Evolutionary conservation across 2,329 filamentous ascomycete genomes (phyloP), one percentile per base, ranked within the genome.

Genomic region (Alternaria rosae): DNA sequence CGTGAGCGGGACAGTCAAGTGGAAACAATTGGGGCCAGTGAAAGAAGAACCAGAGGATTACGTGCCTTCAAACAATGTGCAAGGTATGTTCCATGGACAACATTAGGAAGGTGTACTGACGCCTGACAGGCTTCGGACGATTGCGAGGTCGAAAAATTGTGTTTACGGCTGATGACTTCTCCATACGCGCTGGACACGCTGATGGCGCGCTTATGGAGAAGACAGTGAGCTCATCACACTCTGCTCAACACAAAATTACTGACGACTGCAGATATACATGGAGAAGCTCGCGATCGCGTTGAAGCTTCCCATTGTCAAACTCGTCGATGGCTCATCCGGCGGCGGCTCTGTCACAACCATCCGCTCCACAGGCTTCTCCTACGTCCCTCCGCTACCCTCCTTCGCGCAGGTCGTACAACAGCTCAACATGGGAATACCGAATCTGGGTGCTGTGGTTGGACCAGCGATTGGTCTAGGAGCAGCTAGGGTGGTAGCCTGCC

Each of bases 151-250:
- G 88, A 41, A 83, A 84, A 56, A 80, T 90, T 4, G 78, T 89
- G 0, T 84, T 90, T 51, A 89, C 88, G 0, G 87, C 87, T 0
- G 88, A 90, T 70, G 88, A 90, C 71, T 90, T 89, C 66, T 86
- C 83, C 2, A 85, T 90, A 26, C 80, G 88, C 6, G 87, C 87
- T 26, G 88, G 88, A 1, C 88, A 90, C 79, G 87, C 88, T 0
- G 88, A 90, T 76, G 88, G 88, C 0, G 82, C 86, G 13, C 79
- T 86, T 32, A 81, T 85, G 71, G 85, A 83, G 45, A 88, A 88
- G 76, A 89, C 87, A 1, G 70, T 77, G 64, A 9, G 70, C 54
- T 9, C 6, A 3, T 13, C 21, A 7, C 7, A 13, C 32, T 11
- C 4, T 5, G 1, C 11, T 13, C 2, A 3, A 35, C 4, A 13